phyloP scores from a whole-genome alignment of 2,329 filamentous ascomycete species.

The Chrysoporthe deuterocubensis region DNA sequence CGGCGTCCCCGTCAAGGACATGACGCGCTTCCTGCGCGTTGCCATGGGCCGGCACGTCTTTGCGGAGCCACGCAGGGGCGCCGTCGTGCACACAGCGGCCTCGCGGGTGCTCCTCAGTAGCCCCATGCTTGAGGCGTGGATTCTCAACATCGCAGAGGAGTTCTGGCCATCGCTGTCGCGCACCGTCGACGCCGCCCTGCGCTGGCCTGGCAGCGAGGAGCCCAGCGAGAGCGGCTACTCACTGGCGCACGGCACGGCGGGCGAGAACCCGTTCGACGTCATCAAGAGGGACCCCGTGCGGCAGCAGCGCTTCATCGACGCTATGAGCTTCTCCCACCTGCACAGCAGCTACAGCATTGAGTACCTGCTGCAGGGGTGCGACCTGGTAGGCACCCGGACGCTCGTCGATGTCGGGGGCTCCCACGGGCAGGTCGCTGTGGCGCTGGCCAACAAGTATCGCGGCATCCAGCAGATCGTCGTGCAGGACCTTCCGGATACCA shows the following conservation, averaged over 20 bases:
- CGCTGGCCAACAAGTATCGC: not conserved
- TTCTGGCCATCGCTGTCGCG: not conserved
- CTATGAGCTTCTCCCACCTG: constrained; percentile 1
- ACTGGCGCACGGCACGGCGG: not conserved
- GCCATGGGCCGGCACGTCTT: not conserved
- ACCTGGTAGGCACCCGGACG: not conserved
- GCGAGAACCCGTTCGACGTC: not conserved
- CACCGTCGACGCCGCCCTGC: not conserved
- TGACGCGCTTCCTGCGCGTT: not conserved
- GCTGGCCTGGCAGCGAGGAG: not conserved
- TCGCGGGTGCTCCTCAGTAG: not conserved
- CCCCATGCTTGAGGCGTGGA: constrained; percentile 7
- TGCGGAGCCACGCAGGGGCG: not conserved
- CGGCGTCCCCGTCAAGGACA: not conserved
- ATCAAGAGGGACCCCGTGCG: not conserved
- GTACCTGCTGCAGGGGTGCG: not conserved
- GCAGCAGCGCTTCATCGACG: not conserved
- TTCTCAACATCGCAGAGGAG: not conserved
- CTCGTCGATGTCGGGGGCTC: constrained; percentile 10
- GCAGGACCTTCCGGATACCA: constrained; percentile 6
- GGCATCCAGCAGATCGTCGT: not conserved
- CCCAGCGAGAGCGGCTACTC: constrained; percentile 6
- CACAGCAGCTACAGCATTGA: not conserved
- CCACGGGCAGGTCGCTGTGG: not conserved
- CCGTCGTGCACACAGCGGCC: not conserved